Conservation (phyloP, 1,284 basidiomycete species). For the Ustilago loliicola region DNA sequence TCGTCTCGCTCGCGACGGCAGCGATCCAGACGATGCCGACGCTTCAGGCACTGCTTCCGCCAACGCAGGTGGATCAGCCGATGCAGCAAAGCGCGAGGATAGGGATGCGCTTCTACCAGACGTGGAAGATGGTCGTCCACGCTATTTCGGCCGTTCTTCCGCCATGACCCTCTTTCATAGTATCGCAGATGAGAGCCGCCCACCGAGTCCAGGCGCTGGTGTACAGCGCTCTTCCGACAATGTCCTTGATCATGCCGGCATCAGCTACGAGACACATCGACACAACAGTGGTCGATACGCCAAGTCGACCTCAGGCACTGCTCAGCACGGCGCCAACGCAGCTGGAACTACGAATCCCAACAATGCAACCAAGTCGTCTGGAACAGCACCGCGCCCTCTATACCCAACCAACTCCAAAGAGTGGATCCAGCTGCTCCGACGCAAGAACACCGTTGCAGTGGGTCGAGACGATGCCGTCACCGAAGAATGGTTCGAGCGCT, state of each 20-base stretch:
- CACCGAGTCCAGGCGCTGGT: slow-evolving; percentile 44
- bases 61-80: background rate
- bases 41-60: background rate
- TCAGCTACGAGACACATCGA: slow-evolving; percentile 51
- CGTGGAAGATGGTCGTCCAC: slow-evolving; percentile 62
- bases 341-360: background rate
- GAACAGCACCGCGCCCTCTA: slow-evolving; percentile 30
- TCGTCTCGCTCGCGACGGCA: slow-evolving; percentile 15
- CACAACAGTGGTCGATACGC: slow-evolving; percentile 10
- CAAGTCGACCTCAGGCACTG: slow-evolving; percentile 1
- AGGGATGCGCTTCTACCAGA: slow-evolving; percentile 55
- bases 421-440: slow-evolving; percentile 60
- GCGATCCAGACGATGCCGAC: slow-evolving; percentile 24
- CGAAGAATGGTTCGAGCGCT: slow-evolving; percentile 60
- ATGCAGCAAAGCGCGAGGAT: slow-evolving; percentile 30
- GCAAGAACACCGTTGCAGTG: slow-evolving; percentile 61
- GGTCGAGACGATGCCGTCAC: slow-evolving; percentile 60
- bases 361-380: slow-evolving; percentile 8
- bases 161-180: slow-evolving; percentile 52
- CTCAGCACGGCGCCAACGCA: background rate
- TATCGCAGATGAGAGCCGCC: slow-evolving; percentile 52
- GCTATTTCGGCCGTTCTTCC: slow-evolving; percentile 60
- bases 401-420: slow-evolving; percentile 61
- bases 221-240: slow-evolving; percentile 20
- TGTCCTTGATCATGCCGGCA: slow-evolving; percentile 30